These are phyloP conservation scores for Maudiozyma bulderi DNA, from an alignment of 805 yeast species.

Conservation along the genomic window DNA sequence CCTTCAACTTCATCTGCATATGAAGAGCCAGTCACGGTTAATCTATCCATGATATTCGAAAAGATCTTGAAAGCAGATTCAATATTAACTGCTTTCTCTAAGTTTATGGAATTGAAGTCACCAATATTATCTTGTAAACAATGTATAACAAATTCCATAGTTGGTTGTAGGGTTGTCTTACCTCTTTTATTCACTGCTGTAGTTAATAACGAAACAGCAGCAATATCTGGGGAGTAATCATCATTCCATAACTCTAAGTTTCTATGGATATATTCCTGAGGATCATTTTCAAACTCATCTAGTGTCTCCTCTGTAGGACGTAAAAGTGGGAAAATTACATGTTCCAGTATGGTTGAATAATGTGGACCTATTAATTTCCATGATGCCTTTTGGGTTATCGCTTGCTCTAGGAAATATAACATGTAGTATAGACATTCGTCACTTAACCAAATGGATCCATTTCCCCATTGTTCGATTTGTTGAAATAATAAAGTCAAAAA, in stretches of 20 bases:
- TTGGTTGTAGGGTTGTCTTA: conserved; percentile 48
- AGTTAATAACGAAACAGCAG: conserved; percentile 64
- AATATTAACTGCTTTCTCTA: conserved; percentile 50
- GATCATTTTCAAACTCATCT: conserved; percentile 76
- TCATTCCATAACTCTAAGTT: conserved; percentile 60
- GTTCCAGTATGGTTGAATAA: conserved; percentile 52
- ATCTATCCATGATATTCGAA: conserved; percentile 58
- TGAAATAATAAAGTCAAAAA: conserved; percentile 53
- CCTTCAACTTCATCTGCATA: conserved; percentile 55
- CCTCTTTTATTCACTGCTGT: conserved; percentile 64
- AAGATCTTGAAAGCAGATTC: conserved; percentile 77
- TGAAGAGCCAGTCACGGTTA: conserved; percentile 47
- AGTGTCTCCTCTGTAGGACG: conserved; percentile 59
- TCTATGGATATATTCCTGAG: conserved; percentile 75
- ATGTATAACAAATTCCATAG: conserved; percentile 49
- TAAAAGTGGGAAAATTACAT: conserved; percentile 66
- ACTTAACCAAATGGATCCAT: conserved; percentile 57
- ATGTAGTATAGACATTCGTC: conserved; percentile 55
- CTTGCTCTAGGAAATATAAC: conserved; percentile 51
- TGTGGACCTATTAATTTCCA: conserved; percentile 65
- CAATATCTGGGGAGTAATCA: conserved; percentile 58
- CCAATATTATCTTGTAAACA: conserved; percentile 30
- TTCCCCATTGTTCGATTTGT: conserved; percentile 68
- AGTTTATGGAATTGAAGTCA: conserved; percentile 22
- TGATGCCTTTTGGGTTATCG: conserved; percentile 47